Base-by-base conservation (phyloP, 305 asterid species). In the Stenogyne calaminthoides region DNA sequence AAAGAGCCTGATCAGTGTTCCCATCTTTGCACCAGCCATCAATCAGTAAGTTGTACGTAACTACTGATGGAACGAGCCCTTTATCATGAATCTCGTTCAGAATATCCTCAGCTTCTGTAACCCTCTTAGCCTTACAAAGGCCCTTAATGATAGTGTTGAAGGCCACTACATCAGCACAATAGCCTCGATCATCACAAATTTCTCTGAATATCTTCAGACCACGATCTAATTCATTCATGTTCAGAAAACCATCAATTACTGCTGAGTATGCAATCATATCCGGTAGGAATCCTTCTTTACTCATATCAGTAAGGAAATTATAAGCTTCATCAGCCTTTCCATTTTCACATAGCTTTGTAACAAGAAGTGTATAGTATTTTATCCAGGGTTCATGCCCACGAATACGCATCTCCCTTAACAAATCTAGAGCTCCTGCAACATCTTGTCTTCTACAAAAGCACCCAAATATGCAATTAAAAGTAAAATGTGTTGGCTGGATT, bases 381-480 rank as follows among this genome's bases (percentile, higher is more conserved):
- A 94, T 94, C 98, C 98, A 94, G 16, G 98, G 98, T 72, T 78
- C 86, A 67, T 87, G 86, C 80, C 98, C 97, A 65, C 77, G 52
- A 39, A 54, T 72, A 63, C 96, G 94, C 94, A 94, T 91, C 80
- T 86, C 91, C 83, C 73, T 84, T 71, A 91, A 69, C 64, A 94
- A 71, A 74, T 76, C 75, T 74, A 91, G 86, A 73, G 91, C 92
- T 44, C 86, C 89, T 40, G 20, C 76, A 63, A 79, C 83, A 80
- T 94, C 93, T 58, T 59, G 80, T 77, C 75, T 80, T 73, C 86
- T 82, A 69, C 98, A 94, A 57, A 89, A 83, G 88, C 94, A 88
- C 77, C 92, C 88, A 73, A 91, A 81, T 76, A 94, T 87, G 77
- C 97, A 87, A 71, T 91, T 94, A 82, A 81, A 84, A 70, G 98